Percentiles rank a stretch among this genome's conserved stretches.
Evolutionary conservation across 2,329 filamentous ascomycete genomes (phyloP).

Genomic region (Penicillium sp.): DNA sequence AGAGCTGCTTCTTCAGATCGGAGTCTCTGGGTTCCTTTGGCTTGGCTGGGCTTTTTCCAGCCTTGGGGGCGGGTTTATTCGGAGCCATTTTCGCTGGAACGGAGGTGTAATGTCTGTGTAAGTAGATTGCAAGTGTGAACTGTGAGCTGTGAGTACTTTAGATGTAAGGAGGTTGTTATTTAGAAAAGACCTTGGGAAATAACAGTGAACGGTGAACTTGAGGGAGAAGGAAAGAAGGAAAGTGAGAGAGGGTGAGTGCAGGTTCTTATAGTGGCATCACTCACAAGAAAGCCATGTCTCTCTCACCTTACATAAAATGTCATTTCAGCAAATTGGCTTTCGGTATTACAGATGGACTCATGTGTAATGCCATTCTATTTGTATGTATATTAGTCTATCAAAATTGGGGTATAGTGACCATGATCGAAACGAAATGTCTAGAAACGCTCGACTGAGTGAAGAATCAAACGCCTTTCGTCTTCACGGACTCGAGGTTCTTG

Average conservation of each 20-base stretch:
- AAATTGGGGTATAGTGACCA: not conserved
- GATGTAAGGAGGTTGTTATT: no score
- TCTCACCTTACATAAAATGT: no score
- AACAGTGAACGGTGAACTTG: not conserved
- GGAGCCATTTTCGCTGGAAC: not conserved
- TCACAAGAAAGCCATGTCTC: not conserved
- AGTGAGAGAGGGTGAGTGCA: no score
- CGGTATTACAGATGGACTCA: no score
- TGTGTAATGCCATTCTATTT: not conserved
- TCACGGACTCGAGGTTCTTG: slow-evolving; percentile 3
- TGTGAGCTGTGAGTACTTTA: not conserved
- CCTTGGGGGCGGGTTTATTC: not conserved
- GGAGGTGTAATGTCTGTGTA: not conserved
- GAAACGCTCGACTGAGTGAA: not conserved
- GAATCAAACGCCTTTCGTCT: not conserved
- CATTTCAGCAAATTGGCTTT: no score
- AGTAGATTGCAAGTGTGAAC: no score
- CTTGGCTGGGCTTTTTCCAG: not conserved
- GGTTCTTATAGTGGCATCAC: not conserved
- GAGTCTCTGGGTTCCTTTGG: not conserved
- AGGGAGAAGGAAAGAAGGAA: not conserved
- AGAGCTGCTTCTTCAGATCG: not conserved
- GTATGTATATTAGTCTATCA: not conserved
- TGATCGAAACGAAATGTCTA: not conserved
- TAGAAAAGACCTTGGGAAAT: not conserved